Base-by-base conservation (phyloP, 352 stramenopile genomes). In the Globisporangium sylvaticum region DNA sequence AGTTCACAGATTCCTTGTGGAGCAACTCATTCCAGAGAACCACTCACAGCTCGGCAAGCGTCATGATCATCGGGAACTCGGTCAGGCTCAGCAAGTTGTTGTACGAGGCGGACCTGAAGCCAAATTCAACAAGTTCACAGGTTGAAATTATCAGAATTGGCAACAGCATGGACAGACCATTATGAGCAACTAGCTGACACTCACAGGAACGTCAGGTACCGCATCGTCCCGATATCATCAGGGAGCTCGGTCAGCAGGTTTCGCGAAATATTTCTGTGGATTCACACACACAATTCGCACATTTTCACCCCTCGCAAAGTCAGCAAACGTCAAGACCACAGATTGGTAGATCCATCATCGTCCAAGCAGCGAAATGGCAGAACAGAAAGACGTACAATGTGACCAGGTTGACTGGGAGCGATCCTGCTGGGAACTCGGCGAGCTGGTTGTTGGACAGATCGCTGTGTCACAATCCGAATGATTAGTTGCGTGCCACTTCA, bases 221-320 rank as follows among this genome's bases (percentile, higher is more conserved):
- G 58, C 65, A 70, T 70, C 25, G 48, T 58, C 24, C 65, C 25
- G 25, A 66, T n/a, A 8, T 70, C 65, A 3, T 25, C 50, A 27
- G 65, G 65, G 37, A 70, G 53, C 9, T 34, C 20, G 4, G 58
- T 55, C 25, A 70, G 50, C 37, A 46, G 65, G n/a, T 70, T 70
- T 14, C n/a, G 52, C 22, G 65, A 65, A 12, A 70, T 25, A 31
- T 70, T 66, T 34, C 60, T 66, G 44, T 37, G 10, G 7, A 50
- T 9, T n/a, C n/a, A 14, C 20, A 25, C 10, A 29, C 20, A 48
- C 8, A 50, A 18, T 14, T 24, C 7, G 20, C n/a, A 20, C n/a
- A 25, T 32, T n/a, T 14, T 25, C 27, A 29, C 8, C 31, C 31
- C 31, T 20, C 24, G 34, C 25, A 58, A 9, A 31, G 27, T 58